These are phyloP conservation scores for Saccharomycopsis hybrid DNA, from an alignment of 1,139 yeast species.

Conservation along the genomic window DNA sequence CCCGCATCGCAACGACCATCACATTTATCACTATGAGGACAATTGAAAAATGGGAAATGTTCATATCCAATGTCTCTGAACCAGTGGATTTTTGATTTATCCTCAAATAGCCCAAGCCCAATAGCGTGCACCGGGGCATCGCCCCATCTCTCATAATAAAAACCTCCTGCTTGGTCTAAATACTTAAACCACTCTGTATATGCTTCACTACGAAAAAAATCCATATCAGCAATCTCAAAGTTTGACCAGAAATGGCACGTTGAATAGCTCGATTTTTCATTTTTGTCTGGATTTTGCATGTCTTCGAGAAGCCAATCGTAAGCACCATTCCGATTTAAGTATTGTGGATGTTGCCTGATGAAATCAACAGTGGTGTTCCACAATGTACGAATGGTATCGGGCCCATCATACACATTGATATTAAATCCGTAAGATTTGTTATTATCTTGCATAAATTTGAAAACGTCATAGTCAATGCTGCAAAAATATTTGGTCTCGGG, in stretches of 20 bases:
- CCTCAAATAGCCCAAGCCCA: constrained; percentile 70
- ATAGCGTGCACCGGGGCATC: constrained; percentile 85
- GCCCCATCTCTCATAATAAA: constrained; percentile 88
- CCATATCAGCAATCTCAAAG: constrained; percentile 78
- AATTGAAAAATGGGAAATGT: constrained; percentile 67
- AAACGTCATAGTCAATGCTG: constrained; percentile 67
- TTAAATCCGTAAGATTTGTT: constrained; percentile 65
- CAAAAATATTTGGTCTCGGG: constrained; percentile 67
- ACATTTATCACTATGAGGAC: constrained; percentile 48
- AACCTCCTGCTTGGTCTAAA: constrained; percentile 67
- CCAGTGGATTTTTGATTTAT: constrained; percentile 69
- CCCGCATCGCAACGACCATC: constrained; percentile 39
- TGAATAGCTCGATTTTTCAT: constrained; percentile 59
- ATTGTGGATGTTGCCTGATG: constrained; percentile 50
- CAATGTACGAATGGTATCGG: constrained; percentile 51
- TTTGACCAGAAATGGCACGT: constrained; percentile 89
- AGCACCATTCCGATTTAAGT: constrained; percentile 60
- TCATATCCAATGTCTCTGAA: constrained; percentile 80
- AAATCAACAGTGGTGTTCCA: constrained; percentile 68
- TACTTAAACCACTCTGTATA: constrained; percentile 59
- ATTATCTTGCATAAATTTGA: constrained; percentile 63
- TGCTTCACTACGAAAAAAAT: constrained; percentile 62
- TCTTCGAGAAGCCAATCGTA: constrained; percentile 68
- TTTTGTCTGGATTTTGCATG: constrained; percentile 52
- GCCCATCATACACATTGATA: constrained; percentile 60